A percentile compares a stretch with the other conserved stretches of the same genome.
phyloP scores from a whole-genome alignment of 1,284 basidiomycete species.

The Ustilago xerochloae region DNA sequence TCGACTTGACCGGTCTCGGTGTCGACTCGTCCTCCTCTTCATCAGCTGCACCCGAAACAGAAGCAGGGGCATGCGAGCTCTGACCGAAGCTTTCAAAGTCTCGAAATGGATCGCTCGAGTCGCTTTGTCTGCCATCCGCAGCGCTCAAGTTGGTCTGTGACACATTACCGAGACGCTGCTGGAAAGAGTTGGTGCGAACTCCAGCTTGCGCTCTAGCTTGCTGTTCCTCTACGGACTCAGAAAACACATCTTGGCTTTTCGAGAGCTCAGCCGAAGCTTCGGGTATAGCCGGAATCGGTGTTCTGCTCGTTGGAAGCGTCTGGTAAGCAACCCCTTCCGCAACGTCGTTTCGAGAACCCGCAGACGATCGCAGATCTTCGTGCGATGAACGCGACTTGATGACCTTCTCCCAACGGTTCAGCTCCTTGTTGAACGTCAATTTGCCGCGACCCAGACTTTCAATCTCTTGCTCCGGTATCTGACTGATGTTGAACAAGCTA shows the following conservation, averaged over 20 bases:
- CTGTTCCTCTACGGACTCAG: slow-evolving; percentile 37
- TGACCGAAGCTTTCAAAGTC: slow-evolving; percentile 55
- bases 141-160: slow-evolving; percentile 23
- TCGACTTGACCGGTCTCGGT: slow-evolving; percentile 29
- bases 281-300: slow-evolving; percentile 34
- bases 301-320: slow-evolving; percentile 17
- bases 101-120: slow-evolving; percentile 52
- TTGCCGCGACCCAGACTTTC: slow-evolving; percentile 50
- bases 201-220: slow-evolving; percentile 26
- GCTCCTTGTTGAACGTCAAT: slow-evolving; percentile 47
- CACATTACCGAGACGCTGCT: slow-evolving; percentile 29
- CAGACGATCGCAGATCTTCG: slow-evolving; percentile 37
- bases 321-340: slow-evolving; percentile 7
- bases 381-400: slow-evolving; percentile 28
- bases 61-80: slow-evolving; percentile 33
- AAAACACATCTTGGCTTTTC: slow-evolving; percentile 38
- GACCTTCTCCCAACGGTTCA: slow-evolving; percentile 50
- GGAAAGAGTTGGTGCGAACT: slow-evolving; percentile 35
- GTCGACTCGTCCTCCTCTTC: slow-evolving; percentile 26
- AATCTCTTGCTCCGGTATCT: slow-evolving; percentile 48
- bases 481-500: slow-evolving; percentile 55
- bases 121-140: slow-evolving; percentile 31
- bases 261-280: slow-evolving; percentile 46
- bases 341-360: slow-evolving; percentile 28
- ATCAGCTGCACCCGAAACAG: slow-evolving; percentile 1